A percentile compares a stretch with the other conserved stretches of the same genome.
phyloP scores from a whole-genome alignment of 2,329 filamentous ascomycete genomes.

The Nakataea oryzae region DNA sequence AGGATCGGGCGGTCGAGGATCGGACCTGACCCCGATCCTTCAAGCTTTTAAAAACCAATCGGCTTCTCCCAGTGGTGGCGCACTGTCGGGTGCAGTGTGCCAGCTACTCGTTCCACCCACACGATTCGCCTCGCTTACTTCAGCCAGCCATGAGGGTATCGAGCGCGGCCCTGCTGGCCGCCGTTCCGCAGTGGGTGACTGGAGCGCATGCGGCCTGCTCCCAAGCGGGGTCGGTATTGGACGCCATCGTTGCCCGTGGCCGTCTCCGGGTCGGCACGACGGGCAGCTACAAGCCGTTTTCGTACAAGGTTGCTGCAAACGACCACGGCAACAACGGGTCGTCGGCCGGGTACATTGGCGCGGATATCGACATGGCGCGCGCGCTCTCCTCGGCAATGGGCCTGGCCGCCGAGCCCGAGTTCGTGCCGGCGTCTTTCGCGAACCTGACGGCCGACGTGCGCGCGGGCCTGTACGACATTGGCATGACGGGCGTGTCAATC shows the following conservation, averaged over 20 bases:
- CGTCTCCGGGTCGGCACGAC: conserved; percentile 1
- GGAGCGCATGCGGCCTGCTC: not conserved
- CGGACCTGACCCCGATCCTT: not conserved
- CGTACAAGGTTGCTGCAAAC: not conserved
- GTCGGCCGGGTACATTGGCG: not conserved
- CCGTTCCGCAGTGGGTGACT: not conserved
- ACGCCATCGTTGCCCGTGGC: not conserved
- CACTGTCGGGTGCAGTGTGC: not conserved
- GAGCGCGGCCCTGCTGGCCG: not conserved
- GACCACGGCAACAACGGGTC: not conserved
- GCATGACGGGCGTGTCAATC: conserved; percentile 1
- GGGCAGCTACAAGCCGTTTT: conserved; percentile 1
- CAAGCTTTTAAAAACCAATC: not conserved
- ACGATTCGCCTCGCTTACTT: not conserved
- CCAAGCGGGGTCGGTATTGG: not conserved
- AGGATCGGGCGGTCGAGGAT: not conserved
- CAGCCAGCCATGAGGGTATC: not conserved
- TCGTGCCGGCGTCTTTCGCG: not conserved
- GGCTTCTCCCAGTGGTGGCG: not conserved
- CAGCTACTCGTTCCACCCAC: not conserved
- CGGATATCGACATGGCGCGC: not conserved
- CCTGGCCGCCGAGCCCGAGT: not conserved
- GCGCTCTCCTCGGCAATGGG: not conserved
- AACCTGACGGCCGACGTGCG: conserved; percentile 1
- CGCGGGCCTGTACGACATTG: conserved; percentile 1